These are phyloP conservation scores for Tuber microsphaerosporum DNA, from an alignment of 495 filamentous ascomycete species.

Conservation along the genomic window DNA sequence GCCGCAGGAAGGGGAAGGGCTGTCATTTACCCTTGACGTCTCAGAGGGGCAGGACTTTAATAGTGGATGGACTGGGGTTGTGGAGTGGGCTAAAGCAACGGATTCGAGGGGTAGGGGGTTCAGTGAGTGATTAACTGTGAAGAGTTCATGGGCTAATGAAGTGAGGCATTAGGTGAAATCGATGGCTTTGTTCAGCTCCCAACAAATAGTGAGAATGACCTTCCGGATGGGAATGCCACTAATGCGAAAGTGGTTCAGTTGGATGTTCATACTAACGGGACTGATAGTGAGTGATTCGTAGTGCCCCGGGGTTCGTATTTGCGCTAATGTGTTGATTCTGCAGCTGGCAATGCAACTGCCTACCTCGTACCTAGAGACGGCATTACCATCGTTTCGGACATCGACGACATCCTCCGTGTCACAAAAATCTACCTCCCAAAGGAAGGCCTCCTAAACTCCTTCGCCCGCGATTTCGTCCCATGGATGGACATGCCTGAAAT, in stretches of 20 bases:
- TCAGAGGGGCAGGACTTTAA: conserved; percentile 23
- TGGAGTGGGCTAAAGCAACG: conserved; percentile 35
- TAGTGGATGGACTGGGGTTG: conserved; percentile 42
- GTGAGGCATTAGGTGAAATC: conserved; percentile 62
- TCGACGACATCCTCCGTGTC: conserved; percentile 73
- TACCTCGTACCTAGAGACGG: conserved; percentile 65
- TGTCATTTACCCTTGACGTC: conserved; percentile 54
- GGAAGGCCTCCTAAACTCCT: conserved; percentile 68
- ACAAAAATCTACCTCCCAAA: conserved; percentile 72
- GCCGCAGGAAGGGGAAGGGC: conserved; percentile 56
- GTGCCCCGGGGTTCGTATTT: neutral
- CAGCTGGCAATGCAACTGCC: conserved; percentile 62
- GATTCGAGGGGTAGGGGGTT: conserved; percentile 39
- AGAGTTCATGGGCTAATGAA: conserved; percentile 52
- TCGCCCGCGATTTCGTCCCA: conserved; percentile 59
- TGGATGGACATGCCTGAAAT: conserved; percentile 70
- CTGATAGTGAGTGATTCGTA: conserved; percentile 42
- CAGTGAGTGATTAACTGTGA: conserved; percentile 45
- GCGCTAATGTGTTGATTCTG: neutral
- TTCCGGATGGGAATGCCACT: conserved; percentile 53
- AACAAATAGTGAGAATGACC: conserved; percentile 44
- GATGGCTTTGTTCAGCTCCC: conserved; percentile 57
- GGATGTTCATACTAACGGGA: conserved; percentile 58
- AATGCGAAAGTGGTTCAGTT: conserved; percentile 54
- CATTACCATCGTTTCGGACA: conserved; percentile 64